phyloP scores from a whole-genome alignment of 192 early-diverging fungal species.

The Radiomyces spectabilis region DNA sequence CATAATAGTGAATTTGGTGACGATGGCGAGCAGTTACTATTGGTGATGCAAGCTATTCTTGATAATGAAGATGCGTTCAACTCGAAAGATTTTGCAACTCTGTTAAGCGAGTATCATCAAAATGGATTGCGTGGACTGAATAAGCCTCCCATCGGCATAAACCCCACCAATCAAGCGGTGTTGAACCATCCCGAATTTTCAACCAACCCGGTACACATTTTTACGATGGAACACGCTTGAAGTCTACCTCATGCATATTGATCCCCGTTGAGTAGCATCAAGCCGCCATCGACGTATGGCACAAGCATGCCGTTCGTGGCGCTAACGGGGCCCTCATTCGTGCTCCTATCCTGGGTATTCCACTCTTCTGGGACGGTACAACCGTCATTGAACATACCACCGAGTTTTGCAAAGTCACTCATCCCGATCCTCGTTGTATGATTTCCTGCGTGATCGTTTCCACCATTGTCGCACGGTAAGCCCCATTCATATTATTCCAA shows the following conservation, averaged over 20 bases:
- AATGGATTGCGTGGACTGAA: conserved; percentile 42
- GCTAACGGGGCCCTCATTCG: conserved; percentile 42
- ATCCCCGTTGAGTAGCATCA: conserved; percentile 4
- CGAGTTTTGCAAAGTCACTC: conserved; percentile 29
- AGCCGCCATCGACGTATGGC: conserved; percentile 36
- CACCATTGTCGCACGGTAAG: conserved; percentile 24
- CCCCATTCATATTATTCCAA: not conserved
- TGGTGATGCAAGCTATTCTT: conserved; percentile 45
- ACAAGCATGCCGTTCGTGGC: conserved; percentile 17
- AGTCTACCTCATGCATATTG: no score
- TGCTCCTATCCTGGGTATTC: conserved; percentile 28
- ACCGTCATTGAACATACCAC: conserved; percentile 28
- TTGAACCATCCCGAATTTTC: conserved; percentile 36
- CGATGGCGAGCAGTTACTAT: conserved; percentile 53
- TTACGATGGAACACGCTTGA: no score
- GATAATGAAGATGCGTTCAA: conserved; percentile 41
- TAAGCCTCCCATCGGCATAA: conserved; percentile 53
- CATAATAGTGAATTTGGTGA: conserved; percentile 31
- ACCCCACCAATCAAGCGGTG: conserved; percentile 39
- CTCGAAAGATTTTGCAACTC: conserved; percentile 36
- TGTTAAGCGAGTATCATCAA: conserved; percentile 42
- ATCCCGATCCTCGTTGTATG: conserved; percentile 40
- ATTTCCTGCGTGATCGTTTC: conserved; percentile 33
- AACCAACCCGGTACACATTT: conserved; percentile 30
- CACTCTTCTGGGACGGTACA: conserved; percentile 38